Evolutionary conservation across 2,329 filamentous ascomycete genomes (phyloP).

Genomic region (Cladobotryum mycophilum): DNA sequence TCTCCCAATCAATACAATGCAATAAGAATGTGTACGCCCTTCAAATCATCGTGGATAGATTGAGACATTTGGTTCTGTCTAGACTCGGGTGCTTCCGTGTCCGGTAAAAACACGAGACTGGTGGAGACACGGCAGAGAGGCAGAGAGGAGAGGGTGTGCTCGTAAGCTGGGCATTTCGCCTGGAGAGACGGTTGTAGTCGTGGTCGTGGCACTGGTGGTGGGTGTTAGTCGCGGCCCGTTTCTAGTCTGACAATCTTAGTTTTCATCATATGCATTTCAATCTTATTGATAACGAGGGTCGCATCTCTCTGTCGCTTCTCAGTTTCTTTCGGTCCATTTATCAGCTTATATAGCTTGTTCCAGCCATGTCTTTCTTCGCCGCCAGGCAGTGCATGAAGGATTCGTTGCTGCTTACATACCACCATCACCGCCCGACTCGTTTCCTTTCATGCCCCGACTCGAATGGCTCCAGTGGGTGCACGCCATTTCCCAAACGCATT

Average conservation of each 20-base stretch:
- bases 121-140: background rate
- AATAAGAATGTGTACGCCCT: too few species aligned
- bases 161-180: background rate
- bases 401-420: constrained; percentile 1
- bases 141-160: too few species aligned
- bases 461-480: too few species aligned
- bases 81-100: background rate
- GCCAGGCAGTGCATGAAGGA: background rate
- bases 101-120: background rate
- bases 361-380: background rate
- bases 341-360: background rate
- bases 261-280: background rate
- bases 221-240: too few species aligned
- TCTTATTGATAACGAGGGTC: background rate
- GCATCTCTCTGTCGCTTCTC: background rate
- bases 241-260: background rate
- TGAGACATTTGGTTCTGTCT: background rate
- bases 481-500: too few species aligned
- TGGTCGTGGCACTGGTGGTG: too few species aligned
- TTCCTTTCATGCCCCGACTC: too few species aligned
- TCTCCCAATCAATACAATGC: too few species aligned
- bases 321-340: background rate
- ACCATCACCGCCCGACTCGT: too few species aligned
- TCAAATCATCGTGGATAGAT: too few species aligned
- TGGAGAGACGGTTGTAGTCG: background rate